Conservation (phyloP, 768 basidiomycete species). For the Amyloporia xantha region DNA sequence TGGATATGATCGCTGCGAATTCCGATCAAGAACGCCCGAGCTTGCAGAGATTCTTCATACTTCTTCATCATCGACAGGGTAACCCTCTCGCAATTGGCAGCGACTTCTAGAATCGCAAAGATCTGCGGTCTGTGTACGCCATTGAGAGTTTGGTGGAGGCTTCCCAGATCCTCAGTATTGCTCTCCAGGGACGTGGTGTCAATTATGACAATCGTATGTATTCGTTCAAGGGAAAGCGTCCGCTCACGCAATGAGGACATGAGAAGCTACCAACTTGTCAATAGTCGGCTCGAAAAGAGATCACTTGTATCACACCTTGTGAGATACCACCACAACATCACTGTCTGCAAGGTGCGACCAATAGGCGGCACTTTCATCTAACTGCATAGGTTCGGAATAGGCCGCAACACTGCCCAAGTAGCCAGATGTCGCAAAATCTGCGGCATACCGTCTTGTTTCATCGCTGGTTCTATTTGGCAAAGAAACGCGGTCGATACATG, state of each 20-base stretch:
- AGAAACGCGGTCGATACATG: not conserved
- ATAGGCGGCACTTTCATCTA: not conserved
- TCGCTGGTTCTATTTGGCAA: not conserved
- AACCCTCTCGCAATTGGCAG: too few relatives aligned
- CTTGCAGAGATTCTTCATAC: too few relatives aligned
- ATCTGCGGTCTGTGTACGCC: not conserved
- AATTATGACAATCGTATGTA: conserved; percentile 38
- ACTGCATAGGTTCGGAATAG: conserved; percentile 6
- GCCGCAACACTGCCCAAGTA: conserved; percentile 13
- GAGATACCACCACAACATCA: conserved; percentile 37
- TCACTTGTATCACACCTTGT: not conserved
- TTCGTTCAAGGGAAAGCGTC: conserved; percentile 35
- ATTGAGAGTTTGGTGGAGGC: conserved; percentile 14
- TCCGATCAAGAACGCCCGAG: too few relatives aligned
- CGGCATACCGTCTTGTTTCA: not conserved
- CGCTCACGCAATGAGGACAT: conserved; percentile 33
- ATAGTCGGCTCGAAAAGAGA: too few relatives aligned
- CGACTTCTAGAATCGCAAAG: not conserved
- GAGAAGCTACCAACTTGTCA: conserved; percentile 36
- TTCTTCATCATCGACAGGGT: too few relatives aligned
- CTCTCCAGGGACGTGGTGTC: conserved; percentile 34
- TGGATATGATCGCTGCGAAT: too few relatives aligned
- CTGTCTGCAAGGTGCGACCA: conserved; percentile 23
- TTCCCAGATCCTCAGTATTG: not conserved
- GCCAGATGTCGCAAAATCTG: not conserved